Evolutionary conservation across 345 rosid species (phyloP), one percentile per base, ranked within the genome.

Genomic region (Acer yangbiense): DNA sequence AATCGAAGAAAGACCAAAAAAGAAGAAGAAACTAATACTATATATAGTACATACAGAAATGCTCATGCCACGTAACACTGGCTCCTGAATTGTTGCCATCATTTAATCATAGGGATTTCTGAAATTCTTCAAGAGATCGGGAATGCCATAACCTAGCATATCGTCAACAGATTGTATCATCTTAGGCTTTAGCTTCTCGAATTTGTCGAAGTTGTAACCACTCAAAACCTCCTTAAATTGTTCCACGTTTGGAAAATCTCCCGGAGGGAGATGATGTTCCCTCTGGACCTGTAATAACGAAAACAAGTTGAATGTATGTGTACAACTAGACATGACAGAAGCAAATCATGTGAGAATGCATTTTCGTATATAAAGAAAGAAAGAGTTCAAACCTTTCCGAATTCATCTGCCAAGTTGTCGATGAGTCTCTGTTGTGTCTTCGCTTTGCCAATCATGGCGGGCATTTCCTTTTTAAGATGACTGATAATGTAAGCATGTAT

Each of bases 391-490:
- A 96, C 99, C 93, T 96, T 96, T 69, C 72, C 88, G 68, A 94
- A 96, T 78, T 87, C 94, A 6, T 85, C 91, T 82, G 75, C 97
- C 83, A 96, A 86, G 83, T 89, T 91, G 83, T 94, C 93, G 7
- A 89, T 82, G 35, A 96, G 92, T 77, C 79, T 83, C 75, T 94
- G 98, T 79, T 96, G 98, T 73, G 98, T 73, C 84, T 92, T 96
- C 3, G 97, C 95, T 85, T 94, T 96, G 64, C 99, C 98, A 75
- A 96, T 90, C 89, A 94, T 88, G 32, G 93, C 79, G 6, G 98
- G 98, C 99, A 96, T 96, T 85, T 92, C 97, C 83, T 89, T 92
- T 81, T 85, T 94, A 35, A 96, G 93, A 89, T 96, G 93, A 79
- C 98, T 86, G 68, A 96, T 89, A 65, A 94, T 92, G 77, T 88